Evolutionary conservation across 306 rosid species (phyloP).

Genomic region (Ammopiptanthus mongolicus): DNA sequence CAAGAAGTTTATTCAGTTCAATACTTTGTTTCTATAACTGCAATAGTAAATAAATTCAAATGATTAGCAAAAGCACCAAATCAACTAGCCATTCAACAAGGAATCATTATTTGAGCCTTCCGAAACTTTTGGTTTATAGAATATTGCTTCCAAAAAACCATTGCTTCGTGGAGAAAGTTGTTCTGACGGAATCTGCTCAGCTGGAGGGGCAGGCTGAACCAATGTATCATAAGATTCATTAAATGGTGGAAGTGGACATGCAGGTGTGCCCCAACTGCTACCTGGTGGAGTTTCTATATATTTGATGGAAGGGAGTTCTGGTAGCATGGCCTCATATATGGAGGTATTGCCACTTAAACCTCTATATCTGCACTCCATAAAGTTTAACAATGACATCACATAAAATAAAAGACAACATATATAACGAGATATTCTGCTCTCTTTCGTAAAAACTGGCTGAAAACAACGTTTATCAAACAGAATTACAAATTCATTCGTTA

Average conservation of each 20-base stretch:
- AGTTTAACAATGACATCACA: too few species aligned
- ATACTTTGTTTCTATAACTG: too few species aligned
- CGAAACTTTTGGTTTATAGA: slow-evolving; percentile 22
- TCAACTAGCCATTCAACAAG: too few species aligned
- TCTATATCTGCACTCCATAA: slow-evolving; percentile 61
- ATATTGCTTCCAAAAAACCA: slow-evolving; percentile 56
- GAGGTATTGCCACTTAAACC: slow-evolving; percentile 65
- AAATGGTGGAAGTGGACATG: not conserved
- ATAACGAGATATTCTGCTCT: not conserved
- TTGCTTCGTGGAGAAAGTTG: slow-evolving; percentile 32
- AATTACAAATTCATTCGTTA: too few species aligned
- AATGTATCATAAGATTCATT: slow-evolving; percentile 43
- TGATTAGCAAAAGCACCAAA: too few species aligned
- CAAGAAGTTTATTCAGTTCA: too few species aligned
- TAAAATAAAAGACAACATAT: slow-evolving; percentile 23
- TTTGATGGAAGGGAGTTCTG: slow-evolving; percentile 89
- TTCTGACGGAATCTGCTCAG: slow-evolving; percentile 21
- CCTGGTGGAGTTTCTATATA: slow-evolving; percentile 46
- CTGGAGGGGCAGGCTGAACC: slow-evolving; percentile 37
- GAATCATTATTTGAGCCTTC: slow-evolving; percentile 5
- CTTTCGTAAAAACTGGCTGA: too few species aligned
- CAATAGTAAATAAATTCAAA: too few species aligned
- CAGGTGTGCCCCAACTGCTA: slow-evolving; percentile 39
- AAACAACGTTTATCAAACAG: too few species aligned
- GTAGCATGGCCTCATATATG: slow-evolving; percentile 46